Evolutionary conservation across 176 grass and related monocot species (phyloP).

Genomic region (Paspalum notatum): DNA sequence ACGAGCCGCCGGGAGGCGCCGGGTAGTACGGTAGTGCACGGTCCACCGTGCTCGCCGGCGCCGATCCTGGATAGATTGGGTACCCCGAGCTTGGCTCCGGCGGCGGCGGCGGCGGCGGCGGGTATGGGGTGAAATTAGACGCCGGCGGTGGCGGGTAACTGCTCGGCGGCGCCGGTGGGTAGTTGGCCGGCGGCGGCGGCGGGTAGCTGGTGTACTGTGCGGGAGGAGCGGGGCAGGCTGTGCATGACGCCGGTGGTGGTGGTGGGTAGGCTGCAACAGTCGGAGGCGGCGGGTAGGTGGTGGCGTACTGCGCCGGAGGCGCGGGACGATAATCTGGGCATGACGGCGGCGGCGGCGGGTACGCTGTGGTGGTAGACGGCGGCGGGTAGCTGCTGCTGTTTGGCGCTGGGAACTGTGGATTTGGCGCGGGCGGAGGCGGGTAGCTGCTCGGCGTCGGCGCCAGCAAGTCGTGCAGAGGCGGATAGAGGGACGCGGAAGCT

Average conservation of each 20-base stretch:
- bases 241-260: not conserved
- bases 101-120: constrained; percentile 28
- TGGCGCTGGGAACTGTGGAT: not conserved
- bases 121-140: not conserved
- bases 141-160: constrained; percentile 24
- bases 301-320: not conserved
- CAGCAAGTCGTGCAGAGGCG: constrained; percentile 29
- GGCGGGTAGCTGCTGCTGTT: constrained; percentile 31
- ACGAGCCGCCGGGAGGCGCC: constrained; percentile 1
- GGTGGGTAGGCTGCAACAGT: not conserved
- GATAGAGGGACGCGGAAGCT: constrained; percentile 29
- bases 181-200: constrained; percentile 1
- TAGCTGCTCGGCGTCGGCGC: constrained; percentile 31
- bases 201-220: not conserved
- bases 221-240: not conserved
- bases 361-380: not conserved
- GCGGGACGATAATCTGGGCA: not conserved
- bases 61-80: constrained; percentile 5
- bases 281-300: constrained; percentile 16
- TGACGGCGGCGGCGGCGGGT: not conserved
- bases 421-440: not conserved
- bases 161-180: constrained; percentile 27
- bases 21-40: constrained; percentile 9
- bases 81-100: constrained; percentile 7
- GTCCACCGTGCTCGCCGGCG: constrained; percentile 7